phyloP scores from a whole-genome alignment of 805 yeast species.

The Ogataea allantospora region DNA sequence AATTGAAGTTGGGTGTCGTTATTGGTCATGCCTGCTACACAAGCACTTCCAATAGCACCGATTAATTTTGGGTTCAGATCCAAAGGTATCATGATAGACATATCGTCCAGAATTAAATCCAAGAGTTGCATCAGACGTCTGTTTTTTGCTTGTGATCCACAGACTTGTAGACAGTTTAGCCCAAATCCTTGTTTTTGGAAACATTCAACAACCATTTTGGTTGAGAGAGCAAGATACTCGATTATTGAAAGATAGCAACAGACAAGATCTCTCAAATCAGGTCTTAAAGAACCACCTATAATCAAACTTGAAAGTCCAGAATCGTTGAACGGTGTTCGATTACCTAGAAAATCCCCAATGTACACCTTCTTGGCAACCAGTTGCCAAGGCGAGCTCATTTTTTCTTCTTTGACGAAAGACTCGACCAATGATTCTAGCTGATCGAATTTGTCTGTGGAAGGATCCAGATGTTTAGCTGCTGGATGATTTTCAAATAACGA shows the following conservation, averaged over 20 bases:
- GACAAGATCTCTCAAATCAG: conserved; percentile 34
- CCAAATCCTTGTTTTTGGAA: conserved; percentile 24
- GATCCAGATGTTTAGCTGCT: conserved; percentile 4
- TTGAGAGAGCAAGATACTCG: conserved; percentile 54
- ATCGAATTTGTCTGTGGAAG: conserved; percentile 9
- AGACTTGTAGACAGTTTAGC: conserved; percentile 38
- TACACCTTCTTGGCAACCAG: conserved; percentile 35
- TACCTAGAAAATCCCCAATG: conserved; percentile 59
- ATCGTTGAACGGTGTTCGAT: conserved; percentile 55
- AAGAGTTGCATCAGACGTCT: conserved; percentile 37
- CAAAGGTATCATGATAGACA: conserved; percentile 7
- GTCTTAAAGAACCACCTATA: conserved; percentile 46
- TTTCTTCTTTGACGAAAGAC: conserved; percentile 15
- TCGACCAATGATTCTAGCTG: conserved; percentile 27
- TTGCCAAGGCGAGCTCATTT: conserved; percentile 15
- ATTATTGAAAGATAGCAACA: conserved; percentile 44
- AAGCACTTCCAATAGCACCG: conserved; percentile 18
- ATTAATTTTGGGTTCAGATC: conserved; percentile 15
- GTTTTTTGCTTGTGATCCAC: conserved; percentile 57
- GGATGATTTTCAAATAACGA: conserved; percentile 45
- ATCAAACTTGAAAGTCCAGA: conserved; percentile 46
- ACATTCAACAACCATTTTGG: conserved; percentile 39
- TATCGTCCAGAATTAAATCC: conserved; percentile 24
- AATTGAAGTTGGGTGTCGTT: conserved; percentile 1
- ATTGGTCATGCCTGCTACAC: conserved; percentile 4